These are phyloP conservation scores for Cicer chorassanicum DNA, from an alignment of 306 rosid species.

Conservation along the genomic window DNA sequence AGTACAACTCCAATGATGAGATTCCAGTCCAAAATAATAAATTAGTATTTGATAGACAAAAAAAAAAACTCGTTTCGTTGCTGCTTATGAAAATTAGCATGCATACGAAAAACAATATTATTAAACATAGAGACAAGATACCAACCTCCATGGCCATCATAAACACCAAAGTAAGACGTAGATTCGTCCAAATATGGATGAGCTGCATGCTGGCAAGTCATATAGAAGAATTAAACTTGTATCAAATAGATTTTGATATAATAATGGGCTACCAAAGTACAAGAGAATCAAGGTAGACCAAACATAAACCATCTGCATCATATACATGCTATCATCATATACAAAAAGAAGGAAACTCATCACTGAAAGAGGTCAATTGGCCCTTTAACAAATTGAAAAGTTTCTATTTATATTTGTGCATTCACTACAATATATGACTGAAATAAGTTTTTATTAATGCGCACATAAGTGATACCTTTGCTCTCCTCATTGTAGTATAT, in stretches of 20 bases:
- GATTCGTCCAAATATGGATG: constrained; percentile 73
- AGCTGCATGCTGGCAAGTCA: constrained; percentile 87
- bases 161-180: constrained; percentile 93
- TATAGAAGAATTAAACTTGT: constrained; percentile 27
- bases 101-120: constrained; percentile 8
- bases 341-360: constrained; percentile 31
- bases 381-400: constrained; percentile 9
- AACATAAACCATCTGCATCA: constrained; percentile 28
- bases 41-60: constrained; percentile 7
- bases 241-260: constrained; percentile 18
- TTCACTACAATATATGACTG: constrained; percentile 21
- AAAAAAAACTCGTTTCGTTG: constrained; percentile 2
- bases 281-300: constrained; percentile 40
- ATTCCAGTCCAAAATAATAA: constrained; percentile 22
- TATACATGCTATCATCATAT: constrained; percentile 22
- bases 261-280: constrained; percentile 11
- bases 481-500: constrained; percentile 33
- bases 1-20: constrained; percentile 17
- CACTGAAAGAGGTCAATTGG: constrained; percentile 4
- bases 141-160: constrained; percentile 98
- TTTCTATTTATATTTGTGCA: background rate
- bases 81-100: constrained; percentile 17
- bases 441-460: constrained; percentile 10
- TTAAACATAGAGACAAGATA: constrained; percentile 11
- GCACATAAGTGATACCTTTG: constrained; percentile 2